Conservation (phyloP, 2,329 filamentous ascomycete genomes). For the Botryotinia calthae region DNA sequence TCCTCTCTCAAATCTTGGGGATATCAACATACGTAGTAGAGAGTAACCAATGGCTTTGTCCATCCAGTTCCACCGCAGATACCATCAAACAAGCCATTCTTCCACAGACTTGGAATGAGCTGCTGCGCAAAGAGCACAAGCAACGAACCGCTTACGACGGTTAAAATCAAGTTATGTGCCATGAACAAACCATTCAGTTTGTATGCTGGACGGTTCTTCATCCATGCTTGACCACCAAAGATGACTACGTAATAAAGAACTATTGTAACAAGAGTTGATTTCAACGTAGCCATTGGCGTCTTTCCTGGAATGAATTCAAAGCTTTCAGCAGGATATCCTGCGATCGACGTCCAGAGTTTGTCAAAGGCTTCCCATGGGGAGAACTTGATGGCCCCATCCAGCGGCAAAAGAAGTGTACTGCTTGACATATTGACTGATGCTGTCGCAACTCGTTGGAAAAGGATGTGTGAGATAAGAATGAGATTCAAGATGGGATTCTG, state of each 20-base stretch:
- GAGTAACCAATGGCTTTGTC: constrained; percentile 89
- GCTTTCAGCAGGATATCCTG: constrained; percentile 79
- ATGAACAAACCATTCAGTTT: constrained; percentile 89
- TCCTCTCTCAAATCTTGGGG: background rate
- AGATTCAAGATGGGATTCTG: background rate
- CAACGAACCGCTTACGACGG: constrained; percentile 74
- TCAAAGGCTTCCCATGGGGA: constrained; percentile 83
- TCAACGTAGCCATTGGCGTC: constrained; percentile 88
- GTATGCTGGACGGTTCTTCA: constrained; percentile 81
- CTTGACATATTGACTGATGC: constrained; percentile 25
- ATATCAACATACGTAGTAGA: constrained; percentile 80
- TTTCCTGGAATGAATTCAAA: constrained; percentile 79
- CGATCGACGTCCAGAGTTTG: constrained; percentile 72
- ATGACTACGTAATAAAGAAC: constrained; percentile 89
- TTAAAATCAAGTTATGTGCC: constrained; percentile 94
- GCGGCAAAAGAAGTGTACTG: constrained; percentile 16
- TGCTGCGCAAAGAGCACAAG: constrained; percentile 88
- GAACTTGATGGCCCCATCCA: constrained; percentile 25
- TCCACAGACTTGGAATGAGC: constrained; percentile 76
- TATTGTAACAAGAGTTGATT: constrained; percentile 76
- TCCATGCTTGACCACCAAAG: constrained; percentile 86
- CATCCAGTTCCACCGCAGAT: constrained; percentile 88
- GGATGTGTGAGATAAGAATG: background rate
- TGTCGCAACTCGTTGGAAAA: background rate
- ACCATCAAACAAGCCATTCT: constrained; percentile 80